These are phyloP conservation scores for Pythium apleroticum DNA, from an alignment of 352 stramenopile genomes.

Conservation along the genomic window DNA sequence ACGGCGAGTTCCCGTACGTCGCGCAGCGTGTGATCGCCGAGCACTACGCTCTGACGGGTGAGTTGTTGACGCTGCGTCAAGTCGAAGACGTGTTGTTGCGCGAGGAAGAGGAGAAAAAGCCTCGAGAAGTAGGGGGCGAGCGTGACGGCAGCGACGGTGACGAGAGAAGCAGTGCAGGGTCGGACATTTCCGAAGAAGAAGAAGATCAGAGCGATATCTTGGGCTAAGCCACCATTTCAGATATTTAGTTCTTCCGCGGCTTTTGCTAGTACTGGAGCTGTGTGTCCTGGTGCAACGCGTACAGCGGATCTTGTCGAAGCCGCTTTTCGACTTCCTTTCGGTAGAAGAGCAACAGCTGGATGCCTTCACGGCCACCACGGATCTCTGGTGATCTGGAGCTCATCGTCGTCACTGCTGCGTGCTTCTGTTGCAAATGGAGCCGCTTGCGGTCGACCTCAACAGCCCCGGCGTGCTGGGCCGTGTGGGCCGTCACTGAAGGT, in stretches of 20 bases:
- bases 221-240: constrained; percentile 22
- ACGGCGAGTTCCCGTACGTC: constrained; percentile 51
- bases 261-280: constrained; percentile 1
- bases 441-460: constrained; percentile 27
- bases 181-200: constrained; percentile 27
- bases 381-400: constrained; percentile 25
- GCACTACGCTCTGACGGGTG: constrained; percentile 41
- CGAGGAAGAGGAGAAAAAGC: constrained; percentile 46
- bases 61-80: constrained; percentile 41
- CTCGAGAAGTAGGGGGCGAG: constrained; percentile 10
- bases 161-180: constrained; percentile 30
- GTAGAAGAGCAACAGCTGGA: constrained; percentile 65
- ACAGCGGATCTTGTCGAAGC: constrained; percentile 33
- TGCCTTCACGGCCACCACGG: constrained; percentile 39
- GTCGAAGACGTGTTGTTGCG: constrained; percentile 46
- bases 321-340: constrained; percentile 63
- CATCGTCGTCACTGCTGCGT: not conserved
- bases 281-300: constrained; percentile 20
- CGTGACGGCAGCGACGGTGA: constrained; percentile 14
- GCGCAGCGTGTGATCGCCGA: constrained; percentile 43
- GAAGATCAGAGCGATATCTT: constrained; percentile 39
- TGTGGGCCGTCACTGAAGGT: not conserved
- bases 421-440: constrained; percentile 19
- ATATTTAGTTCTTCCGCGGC: not conserved
- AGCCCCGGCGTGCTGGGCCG: not conserved